These are phyloP conservation scores for Blastobotrys malaysiensis DNA, from an alignment of 1,139 yeast species.

Conservation along the genomic window DNA sequence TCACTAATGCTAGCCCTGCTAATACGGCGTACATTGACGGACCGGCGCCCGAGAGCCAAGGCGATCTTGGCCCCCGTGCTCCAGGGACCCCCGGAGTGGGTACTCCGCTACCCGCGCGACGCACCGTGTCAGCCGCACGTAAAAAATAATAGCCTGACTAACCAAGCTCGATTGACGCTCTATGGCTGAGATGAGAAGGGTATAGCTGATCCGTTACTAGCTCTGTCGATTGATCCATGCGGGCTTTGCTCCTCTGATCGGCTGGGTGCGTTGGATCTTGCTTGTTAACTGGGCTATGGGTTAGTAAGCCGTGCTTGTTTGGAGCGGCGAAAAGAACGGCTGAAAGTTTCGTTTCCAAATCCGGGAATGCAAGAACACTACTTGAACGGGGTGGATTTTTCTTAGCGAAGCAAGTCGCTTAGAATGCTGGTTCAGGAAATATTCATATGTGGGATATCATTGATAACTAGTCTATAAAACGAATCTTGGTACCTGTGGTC, in stretches of 20 bases:
- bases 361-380: background rate
- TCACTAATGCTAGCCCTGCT: constrained; percentile 9
- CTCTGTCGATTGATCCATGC: background rate
- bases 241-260: background rate
- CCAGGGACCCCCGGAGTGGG: background rate
- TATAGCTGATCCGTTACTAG: no score
- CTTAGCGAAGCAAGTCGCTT: background rate
- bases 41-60: background rate
- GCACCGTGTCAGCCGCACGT: background rate
- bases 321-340: background rate
- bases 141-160: background rate
- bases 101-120: background rate
- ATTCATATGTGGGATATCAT: background rate
- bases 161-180: no score
- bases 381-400: background rate
- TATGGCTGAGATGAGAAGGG: no score
- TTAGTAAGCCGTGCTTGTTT: background rate
- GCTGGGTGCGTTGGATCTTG: no score
- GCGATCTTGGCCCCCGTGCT: background rate
- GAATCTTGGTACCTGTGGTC: no score
- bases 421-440: background rate
- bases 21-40: background rate
- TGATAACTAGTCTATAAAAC: background rate
- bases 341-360: background rate
- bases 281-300: no score